Evolutionary conservation across 495 filamentous ascomycete species (phyloP).

Genomic region (Podospora pseudopauciseta): DNA sequence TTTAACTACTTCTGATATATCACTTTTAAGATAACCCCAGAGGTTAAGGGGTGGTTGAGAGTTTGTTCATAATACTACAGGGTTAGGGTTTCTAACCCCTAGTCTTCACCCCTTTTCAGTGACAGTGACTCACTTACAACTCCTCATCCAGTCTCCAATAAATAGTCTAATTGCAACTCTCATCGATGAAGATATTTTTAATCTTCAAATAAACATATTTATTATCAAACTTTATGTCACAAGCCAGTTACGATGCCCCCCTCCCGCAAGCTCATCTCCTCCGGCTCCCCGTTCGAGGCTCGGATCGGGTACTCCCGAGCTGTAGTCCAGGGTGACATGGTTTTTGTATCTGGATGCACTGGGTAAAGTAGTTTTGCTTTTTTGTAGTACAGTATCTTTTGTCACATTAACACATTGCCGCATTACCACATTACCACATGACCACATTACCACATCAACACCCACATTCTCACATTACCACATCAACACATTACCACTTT

Average conservation of each 20-base stretch:
- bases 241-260: background rate
- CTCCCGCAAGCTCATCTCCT: constrained; percentile 34
- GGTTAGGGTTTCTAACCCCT: background rate
- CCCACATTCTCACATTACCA: background rate
- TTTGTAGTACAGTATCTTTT: background rate
- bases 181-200: background rate
- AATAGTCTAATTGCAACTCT: background rate
- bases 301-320: constrained; percentile 44
- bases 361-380: constrained; percentile 21
- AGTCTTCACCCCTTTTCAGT: background rate
- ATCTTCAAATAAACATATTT: background rate
- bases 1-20: background rate
- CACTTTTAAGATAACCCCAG: no score
- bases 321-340: constrained; percentile 34
- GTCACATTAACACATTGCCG: background rate
- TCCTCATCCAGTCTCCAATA: background rate
- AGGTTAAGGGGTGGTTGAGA: no score
- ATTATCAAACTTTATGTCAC: background rate
- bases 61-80: background rate
- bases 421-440: background rate
- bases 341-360: constrained; percentile 43
- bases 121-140: background rate
- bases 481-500: background rate
- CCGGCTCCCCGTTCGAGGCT: constrained; percentile 39
- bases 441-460: background rate